A percentile compares a stretch with the other conserved stretches of the same genome.
Evolutionary conservation across 139 green algal species (phyloP).

Genomic region (Desmodesmus armatus): DNA sequence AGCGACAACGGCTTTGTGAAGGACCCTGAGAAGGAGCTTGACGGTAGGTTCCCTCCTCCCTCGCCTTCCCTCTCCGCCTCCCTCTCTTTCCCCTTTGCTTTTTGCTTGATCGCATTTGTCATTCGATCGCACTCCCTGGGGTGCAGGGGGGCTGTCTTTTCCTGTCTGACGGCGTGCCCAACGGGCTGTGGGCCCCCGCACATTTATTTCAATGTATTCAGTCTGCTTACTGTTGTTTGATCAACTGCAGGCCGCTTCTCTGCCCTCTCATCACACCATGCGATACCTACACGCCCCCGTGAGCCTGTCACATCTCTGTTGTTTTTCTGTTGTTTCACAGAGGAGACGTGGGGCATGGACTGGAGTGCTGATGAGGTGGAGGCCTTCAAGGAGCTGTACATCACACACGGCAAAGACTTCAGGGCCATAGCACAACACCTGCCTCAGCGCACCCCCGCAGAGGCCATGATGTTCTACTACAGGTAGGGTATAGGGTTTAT

Average conservation of each 20-base stretch:
- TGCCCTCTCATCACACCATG: not conserved
- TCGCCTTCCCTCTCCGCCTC: no score
- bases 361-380: slow-evolving; percentile 86
- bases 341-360: slow-evolving; percentile 48
- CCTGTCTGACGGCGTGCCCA: no score
- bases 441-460: slow-evolving; percentile 72
- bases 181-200: no score
- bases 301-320: not conserved
- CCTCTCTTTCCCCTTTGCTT: no score
- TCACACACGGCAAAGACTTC: slow-evolving; percentile 89
- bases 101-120: no score
- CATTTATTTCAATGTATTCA: not conserved
- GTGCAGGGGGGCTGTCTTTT: no score
- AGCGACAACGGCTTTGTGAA: slow-evolving; percentile 68
- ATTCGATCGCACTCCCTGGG: no score
- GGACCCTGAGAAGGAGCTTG: slow-evolving; percentile 68
- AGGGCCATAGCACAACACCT: slow-evolving; percentile 82
- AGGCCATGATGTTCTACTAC: slow-evolving; percentile 92
- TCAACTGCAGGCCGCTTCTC: not conserved
- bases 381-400: slow-evolving; percentile 92
- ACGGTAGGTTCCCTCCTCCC: no score
- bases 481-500: no score
- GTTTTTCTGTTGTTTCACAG: slow-evolving; percentile 12
- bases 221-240: not conserved
- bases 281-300: not conserved